phyloP scores from a whole-genome alignment of 2,329 filamentous ascomycete genomes.

The Talaromyces piceae region DNA sequence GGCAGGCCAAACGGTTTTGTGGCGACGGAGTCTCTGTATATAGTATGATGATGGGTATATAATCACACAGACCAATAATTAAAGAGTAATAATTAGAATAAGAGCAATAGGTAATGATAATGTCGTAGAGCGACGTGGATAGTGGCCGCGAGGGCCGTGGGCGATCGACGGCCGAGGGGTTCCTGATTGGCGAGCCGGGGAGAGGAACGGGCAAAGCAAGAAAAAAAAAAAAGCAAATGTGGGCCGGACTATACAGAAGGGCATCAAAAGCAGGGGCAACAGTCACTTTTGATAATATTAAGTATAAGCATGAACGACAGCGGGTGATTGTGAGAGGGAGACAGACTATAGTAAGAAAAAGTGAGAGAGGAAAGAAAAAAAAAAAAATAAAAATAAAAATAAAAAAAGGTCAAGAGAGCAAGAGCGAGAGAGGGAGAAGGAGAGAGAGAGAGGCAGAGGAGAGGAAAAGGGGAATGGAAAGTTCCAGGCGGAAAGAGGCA shows the following conservation, averaged over 20 bases:
- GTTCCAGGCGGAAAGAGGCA: not conserved
- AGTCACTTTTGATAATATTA: no score
- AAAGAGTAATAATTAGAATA: not conserved
- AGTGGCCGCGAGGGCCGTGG: not conserved
- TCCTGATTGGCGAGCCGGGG: not conserved
- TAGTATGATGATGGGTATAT: no score
- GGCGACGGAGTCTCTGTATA: no score
- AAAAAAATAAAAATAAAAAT: slow-evolving; percentile 7
- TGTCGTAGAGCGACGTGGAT: not conserved
- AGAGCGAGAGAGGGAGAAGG: not conserved
- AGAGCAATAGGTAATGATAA: not conserved
- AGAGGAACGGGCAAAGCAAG: not conserved
- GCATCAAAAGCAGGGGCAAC: no score
- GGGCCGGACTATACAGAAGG: no score
- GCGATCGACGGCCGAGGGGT: not conserved
- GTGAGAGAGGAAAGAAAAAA: slow-evolving; percentile 7
- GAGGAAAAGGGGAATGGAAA: not conserved
- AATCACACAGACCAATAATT: no score
- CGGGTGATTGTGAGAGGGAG: no score
- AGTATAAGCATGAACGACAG: no score
- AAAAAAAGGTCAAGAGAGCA: no score
- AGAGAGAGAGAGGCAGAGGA: not conserved
- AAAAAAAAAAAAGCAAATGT: not conserved
- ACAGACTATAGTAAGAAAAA: slow-evolving; percentile 6
- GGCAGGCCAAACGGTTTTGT: no score